Percentiles rank a stretch among this genome's conserved stretches.
These are phyloP conservation scores for Ambrosiella beaveri DNA, from an alignment of 2,329 filamentous ascomycete genomes.

Conservation along the genomic window DNA sequence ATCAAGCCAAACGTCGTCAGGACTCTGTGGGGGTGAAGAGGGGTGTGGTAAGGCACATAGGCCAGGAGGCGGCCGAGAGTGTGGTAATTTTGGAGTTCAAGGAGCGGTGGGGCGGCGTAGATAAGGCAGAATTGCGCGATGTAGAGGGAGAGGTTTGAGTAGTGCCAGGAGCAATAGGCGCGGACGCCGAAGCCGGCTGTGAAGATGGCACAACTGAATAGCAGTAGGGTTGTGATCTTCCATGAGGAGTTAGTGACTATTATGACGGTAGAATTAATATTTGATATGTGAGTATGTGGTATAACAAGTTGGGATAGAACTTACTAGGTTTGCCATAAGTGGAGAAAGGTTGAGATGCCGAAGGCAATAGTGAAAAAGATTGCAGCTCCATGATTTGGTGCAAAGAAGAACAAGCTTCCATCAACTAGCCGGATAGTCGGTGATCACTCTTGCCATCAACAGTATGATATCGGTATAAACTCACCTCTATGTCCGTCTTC, in stretches of 20 bases:
- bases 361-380: slow-evolving; percentile 30
- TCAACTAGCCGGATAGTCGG: slow-evolving; percentile 18
- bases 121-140: slow-evolving; percentile 22
- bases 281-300: background rate
- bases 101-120: slow-evolving; percentile 30
- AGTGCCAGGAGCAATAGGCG: slow-evolving; percentile 19
- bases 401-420: slow-evolving; percentile 29
- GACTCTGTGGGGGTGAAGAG: slow-evolving; percentile 29
- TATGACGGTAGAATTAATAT: background rate
- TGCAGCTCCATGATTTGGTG: slow-evolving; percentile 29
- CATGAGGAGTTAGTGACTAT: slow-evolving; percentile 40
- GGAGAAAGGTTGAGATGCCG: slow-evolving; percentile 21
- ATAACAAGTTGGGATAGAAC: slow-evolving; percentile 15
- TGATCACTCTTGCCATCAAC: too few species aligned
- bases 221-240: slow-evolving; percentile 35
- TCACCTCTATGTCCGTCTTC: background rate
- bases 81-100: slow-evolving; percentile 44
- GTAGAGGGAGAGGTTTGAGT: slow-evolving; percentile 19
- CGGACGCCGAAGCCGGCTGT: slow-evolving; percentile 35
- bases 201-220: slow-evolving; percentile 37
- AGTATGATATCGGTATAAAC: background rate
- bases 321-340: slow-evolving; percentile 31
- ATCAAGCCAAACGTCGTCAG: slow-evolving; percentile 29
- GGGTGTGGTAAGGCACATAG: slow-evolving; percentile 41
- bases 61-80: slow-evolving; percentile 41